Evolutionary conservation across 768 basidiomycete genomes (phyloP).

Genomic region (Amanita exitialis): DNA sequence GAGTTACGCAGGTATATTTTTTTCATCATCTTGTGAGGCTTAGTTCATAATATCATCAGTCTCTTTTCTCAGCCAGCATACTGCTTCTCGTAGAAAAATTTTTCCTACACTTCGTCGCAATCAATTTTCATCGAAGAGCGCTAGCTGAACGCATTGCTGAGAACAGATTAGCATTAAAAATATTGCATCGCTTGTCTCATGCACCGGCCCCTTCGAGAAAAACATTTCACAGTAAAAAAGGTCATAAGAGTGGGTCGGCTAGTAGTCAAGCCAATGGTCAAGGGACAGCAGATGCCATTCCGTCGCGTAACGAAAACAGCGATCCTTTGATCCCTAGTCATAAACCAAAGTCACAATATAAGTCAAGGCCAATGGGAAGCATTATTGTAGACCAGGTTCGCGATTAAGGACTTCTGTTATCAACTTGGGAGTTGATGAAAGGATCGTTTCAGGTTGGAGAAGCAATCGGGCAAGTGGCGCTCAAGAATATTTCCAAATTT

Average conservation of each 20-base stretch:
- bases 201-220: conserved; percentile 40
- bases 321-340: conserved; percentile 1
- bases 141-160: conserved; percentile 65
- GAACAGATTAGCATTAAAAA: conserved; percentile 60
- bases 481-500: conserved; percentile 50
- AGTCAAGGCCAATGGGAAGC: conserved; percentile 43
- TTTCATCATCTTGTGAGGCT: neutral
- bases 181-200: conserved; percentile 63
- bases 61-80: conserved; percentile 33
- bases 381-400: conserved; percentile 62
- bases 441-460: conserved; percentile 31
- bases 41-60: conserved; percentile 16
- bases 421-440: neutral
- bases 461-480: conserved; percentile 60
- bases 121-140: conserved; percentile 71
- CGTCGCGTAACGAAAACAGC: conserved; percentile 11
- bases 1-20: conserved; percentile 50
- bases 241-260: conserved; percentile 26
- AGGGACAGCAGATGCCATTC: neutral
- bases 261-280: neutral
- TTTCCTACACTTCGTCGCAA: conserved; percentile 67
- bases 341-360: conserved; percentile 25
- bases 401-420: neutral
- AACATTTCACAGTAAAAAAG: conserved; percentile 30
- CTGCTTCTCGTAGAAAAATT: conserved; percentile 38